Conservation (phyloP, 2,329 filamentous ascomycete species). For the Ambrosiella cleistominuta region DNA sequence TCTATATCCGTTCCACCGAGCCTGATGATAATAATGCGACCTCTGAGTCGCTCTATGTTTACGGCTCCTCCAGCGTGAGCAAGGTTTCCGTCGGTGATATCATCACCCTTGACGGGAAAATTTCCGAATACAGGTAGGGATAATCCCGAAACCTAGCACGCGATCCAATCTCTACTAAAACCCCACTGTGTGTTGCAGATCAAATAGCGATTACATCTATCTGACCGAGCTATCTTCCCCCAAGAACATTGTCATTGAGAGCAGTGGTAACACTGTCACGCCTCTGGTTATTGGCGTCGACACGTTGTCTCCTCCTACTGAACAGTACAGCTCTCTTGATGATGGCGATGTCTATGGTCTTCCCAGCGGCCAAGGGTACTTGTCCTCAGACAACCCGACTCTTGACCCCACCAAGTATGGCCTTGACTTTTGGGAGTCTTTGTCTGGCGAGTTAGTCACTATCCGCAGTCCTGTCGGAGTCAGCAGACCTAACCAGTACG, state of each 20-base stretch:
- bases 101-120: slow-evolving; percentile 39
- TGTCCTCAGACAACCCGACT: slow-evolving; percentile 42
- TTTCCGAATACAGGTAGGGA: slow-evolving; percentile 36
- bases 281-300: slow-evolving; percentile 44
- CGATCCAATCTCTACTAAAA: neutral
- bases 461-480: slow-evolving; percentile 39
- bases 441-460: slow-evolving; percentile 50
- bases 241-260: slow-evolving; percentile 33
- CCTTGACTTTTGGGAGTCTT: slow-evolving; percentile 57
- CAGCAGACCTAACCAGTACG: slow-evolving; percentile 43
- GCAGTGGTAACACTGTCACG: slow-evolving; percentile 33
- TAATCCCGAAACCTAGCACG: slow-evolving; percentile 15
- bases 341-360: slow-evolving; percentile 46
- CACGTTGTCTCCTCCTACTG: slow-evolving; percentile 38
- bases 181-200: slow-evolving; percentile 23
- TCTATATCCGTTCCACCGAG: slow-evolving; percentile 45
- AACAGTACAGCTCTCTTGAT: slow-evolving; percentile 44
- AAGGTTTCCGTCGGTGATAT: slow-evolving; percentile 44
- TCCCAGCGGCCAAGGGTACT: slow-evolving; percentile 41
- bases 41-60: slow-evolving; percentile 51
- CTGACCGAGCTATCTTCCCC: slow-evolving; percentile 46
- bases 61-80: slow-evolving; percentile 30
- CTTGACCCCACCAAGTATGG: slow-evolving; percentile 45
- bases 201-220: slow-evolving; percentile 37
- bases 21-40: slow-evolving; percentile 37